These are phyloP conservation scores for Allomyces macrogynus DNA, from an alignment of 192 early-diverging fungal genomes.

Conservation along the genomic window DNA sequence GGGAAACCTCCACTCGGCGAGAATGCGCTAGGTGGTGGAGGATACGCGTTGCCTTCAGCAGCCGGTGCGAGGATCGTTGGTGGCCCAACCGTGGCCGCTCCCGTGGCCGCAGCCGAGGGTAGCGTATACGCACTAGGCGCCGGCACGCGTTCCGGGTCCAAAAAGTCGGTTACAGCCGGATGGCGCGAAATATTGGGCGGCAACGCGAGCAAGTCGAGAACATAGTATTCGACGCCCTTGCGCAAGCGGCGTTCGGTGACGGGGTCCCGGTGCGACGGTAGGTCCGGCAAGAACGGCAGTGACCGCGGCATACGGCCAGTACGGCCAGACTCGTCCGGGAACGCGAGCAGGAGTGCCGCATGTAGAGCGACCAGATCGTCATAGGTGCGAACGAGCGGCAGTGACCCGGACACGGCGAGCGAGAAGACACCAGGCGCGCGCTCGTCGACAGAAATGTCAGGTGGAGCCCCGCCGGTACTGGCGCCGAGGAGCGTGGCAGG, in stretches of 20 bases:
- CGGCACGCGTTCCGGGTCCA: background rate
- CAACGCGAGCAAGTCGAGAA: background rate
- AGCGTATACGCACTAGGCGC: too few relatives aligned
- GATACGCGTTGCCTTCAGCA: too few relatives aligned
- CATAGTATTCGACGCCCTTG: background rate
- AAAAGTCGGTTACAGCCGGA: background rate
- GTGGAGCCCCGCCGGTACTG: too few relatives aligned
- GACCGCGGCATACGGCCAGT: background rate
- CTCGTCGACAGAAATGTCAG: too few relatives aligned
- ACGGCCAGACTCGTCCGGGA: background rate
- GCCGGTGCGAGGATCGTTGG: too few relatives aligned
- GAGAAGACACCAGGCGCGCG: too few relatives aligned
- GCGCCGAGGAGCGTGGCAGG: too few relatives aligned
- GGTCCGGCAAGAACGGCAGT: background rate
- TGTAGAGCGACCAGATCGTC: background rate
- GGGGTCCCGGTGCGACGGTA: background rate
- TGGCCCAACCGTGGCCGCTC: too few relatives aligned
- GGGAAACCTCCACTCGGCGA: too few relatives aligned
- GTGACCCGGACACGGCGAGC: too few relatives aligned
- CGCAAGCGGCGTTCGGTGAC: background rate
- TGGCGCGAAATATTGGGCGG: background rate
- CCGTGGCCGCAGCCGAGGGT: too few relatives aligned
- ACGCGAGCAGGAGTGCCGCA: background rate
- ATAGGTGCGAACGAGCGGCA: background rate
- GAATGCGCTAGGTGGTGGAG: too few relatives aligned